Percentiles rank a stretch among this genome's conserved stretches.
Conservation (phyloP, 2,329 filamentous ascomycete species). For the Paraconiothyrium sp. region DNA sequence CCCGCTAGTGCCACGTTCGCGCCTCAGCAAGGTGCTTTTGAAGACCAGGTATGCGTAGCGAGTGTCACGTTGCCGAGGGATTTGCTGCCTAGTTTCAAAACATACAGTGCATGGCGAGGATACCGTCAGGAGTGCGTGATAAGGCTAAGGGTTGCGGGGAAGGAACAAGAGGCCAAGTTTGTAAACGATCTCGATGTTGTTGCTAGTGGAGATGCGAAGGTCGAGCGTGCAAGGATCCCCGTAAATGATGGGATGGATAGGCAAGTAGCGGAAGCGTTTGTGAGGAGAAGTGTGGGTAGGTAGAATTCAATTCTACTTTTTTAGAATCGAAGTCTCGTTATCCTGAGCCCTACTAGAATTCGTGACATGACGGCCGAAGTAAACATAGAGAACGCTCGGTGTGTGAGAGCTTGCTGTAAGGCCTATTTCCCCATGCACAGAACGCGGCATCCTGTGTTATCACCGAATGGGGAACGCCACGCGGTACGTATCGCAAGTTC, state of each 20-base stretch:
- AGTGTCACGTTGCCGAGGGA: constrained; percentile 15
- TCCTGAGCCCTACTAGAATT: not conserved
- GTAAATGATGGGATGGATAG: not conserved
- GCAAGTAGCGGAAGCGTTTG: constrained; percentile 1
- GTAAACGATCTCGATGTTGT: constrained; percentile 28
- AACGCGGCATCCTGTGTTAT: too few species aligned
- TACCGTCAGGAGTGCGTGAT: constrained; percentile 23
- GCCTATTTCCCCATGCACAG: too few species aligned
- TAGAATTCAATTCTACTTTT: not conserved
- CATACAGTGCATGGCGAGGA: constrained; percentile 25
- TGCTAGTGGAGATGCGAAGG: not conserved
- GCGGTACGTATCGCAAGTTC: too few species aligned
- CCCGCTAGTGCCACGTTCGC: constrained; percentile 15
- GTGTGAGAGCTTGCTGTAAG: too few species aligned
- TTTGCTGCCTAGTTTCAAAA: constrained; percentile 26
- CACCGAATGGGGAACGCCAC: too few species aligned
- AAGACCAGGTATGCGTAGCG: constrained; percentile 19
- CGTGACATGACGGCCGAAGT: too few species aligned
- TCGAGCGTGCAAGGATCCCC: not conserved
- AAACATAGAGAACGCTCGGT: too few species aligned
- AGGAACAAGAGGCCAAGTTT: constrained; percentile 12
- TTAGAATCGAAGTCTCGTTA: too few species aligned
- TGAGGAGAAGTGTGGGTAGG: not conserved
- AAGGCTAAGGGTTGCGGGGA: constrained; percentile 21
- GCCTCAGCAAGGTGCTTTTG: constrained; percentile 19